Conservation (phyloP, 805 yeast species). For the Candida xyloterini region DNA sequence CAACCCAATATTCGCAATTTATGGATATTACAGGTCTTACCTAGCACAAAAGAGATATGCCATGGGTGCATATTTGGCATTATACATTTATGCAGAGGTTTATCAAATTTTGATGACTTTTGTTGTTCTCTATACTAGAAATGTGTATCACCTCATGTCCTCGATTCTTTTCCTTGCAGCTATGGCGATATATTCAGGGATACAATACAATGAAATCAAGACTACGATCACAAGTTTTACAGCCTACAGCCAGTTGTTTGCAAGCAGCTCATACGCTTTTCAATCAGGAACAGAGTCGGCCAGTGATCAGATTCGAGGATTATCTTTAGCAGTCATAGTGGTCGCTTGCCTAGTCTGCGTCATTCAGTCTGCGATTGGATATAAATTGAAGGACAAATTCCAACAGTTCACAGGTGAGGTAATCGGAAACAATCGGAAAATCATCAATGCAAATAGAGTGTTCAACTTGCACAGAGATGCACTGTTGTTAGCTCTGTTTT, state of each 20-base stretch:
- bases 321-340: constrained; percentile 39
- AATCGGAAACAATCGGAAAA: constrained; percentile 37
- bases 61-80: constrained; percentile 36
- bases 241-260: constrained; percentile 13
- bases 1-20: constrained; percentile 18
- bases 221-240: constrained; percentile 21
- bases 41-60: constrained; percentile 15
- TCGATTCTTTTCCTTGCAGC: constrained; percentile 36
- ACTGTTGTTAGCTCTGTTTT: constrained; percentile 35
- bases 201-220: constrained; percentile 39
- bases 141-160: constrained; percentile 36
- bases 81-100: constrained; percentile 42
- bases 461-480: constrained; percentile 39
- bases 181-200: constrained; percentile 44
- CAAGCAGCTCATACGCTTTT: constrained; percentile 4
- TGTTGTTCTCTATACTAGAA: constrained; percentile 36
- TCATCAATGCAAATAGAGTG: constrained; percentile 32
- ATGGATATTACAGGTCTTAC: constrained; percentile 28
- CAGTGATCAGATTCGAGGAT: constrained; percentile 34
- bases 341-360: constrained; percentile 37
- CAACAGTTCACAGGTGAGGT: constrained; percentile 20
- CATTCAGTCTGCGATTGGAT: constrained; percentile 30
- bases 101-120: constrained; percentile 39
- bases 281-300: constrained; percentile 19
- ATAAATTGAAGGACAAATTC: constrained; percentile 16